A percentile compares a stretch with the other conserved stretches of the same genome.
These are phyloP conservation scores for Metschnikowia cubensis DNA, from an alignment of 805 yeast genomes.

Conservation along the genomic window DNA sequence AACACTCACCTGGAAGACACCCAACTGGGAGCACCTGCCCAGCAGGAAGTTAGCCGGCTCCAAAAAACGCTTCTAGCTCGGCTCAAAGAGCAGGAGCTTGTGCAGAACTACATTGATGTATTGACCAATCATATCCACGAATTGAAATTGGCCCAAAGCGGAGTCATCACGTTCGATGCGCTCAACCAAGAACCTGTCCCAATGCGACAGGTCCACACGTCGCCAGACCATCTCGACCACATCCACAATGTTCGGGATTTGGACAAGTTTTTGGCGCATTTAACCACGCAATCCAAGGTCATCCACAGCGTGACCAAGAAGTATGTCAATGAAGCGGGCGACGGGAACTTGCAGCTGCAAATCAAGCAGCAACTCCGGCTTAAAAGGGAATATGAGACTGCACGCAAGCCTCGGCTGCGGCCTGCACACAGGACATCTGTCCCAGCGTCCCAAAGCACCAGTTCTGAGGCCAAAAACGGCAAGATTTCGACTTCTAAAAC, in stretches of 20 bases:
- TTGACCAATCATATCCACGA: slow-evolving; percentile 42
- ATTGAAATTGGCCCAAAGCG: slow-evolving; percentile 40
- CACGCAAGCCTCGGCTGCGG: background rate
- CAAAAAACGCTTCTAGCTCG: slow-evolving; percentile 33
- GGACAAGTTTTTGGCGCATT: slow-evolving; percentile 36
- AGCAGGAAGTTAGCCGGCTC: slow-evolving; percentile 21
- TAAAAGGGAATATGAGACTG: background rate
- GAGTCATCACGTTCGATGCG: slow-evolving; percentile 42
- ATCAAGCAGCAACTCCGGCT: slow-evolving; percentile 20
- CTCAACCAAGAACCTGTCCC: slow-evolving; percentile 19
- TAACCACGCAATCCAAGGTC: slow-evolving; percentile 34
- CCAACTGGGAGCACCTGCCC: background rate
- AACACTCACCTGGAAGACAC: too few relatives aligned
- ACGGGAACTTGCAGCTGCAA: slow-evolving; percentile 17
- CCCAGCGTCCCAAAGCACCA: background rate
- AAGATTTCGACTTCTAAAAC: background rate
- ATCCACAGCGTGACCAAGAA: slow-evolving; percentile 39
- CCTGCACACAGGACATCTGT: background rate
- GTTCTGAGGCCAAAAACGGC: background rate
- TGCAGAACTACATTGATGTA: slow-evolving; percentile 40
- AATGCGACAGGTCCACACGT: slow-evolving; percentile 10
- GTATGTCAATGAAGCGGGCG: slow-evolving; percentile 12
- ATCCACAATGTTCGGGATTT: slow-evolving; percentile 39
- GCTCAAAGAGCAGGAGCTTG: slow-evolving; percentile 41
- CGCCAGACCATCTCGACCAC: slow-evolving; percentile 34